Evolutionary conservation across 495 filamentous ascomycete genomes (phyloP), one percentile per base, ranked within the genome.

Genomic region (Lepidopterella palustris): DNA sequence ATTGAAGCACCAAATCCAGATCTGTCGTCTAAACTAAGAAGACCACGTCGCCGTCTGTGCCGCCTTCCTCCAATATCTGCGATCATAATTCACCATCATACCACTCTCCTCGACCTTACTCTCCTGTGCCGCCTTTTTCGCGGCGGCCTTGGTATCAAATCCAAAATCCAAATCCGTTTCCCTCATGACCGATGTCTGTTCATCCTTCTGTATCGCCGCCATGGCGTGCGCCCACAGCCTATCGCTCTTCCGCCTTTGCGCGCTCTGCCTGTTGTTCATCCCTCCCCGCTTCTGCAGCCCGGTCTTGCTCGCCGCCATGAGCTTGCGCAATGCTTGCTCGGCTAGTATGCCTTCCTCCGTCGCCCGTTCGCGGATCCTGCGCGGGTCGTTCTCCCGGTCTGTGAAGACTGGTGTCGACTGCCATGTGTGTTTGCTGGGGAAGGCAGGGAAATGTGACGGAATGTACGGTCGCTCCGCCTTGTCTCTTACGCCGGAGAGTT

Each of bases 391-490:
- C 50, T 87, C 84, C 47, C 87, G 79, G 45, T 80, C 76, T 0
- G 83, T 80, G 61, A 81, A 87, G 9, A 87, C 82, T 1, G 84
- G 77, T 0, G 87, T 89, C 29, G 78, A 73, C 61, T 82, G 80
- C 70, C 86, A 92, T 13, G 88, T 88, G 70, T 92, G 88, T 67
- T 80, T 82, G 62, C 83, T 83, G 6, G 88, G 88, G 39, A 89
- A 84, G 21, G 79, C 68, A 9, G 88, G 88, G 59, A 92, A 86
- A 53, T 86, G 80, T 51, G 72, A 76, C 0, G 87, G 86, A 47
- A 89, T 82, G 59, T 85, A 84, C 25, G 72, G 68, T 61, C 72
- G 76, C 24, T 66, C 68, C 25, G 71, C 70, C 50, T 78, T 79
- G 29, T 84, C 78, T 28, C 73, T 68, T 40, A 77, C 73, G 8